Evolutionary conservation across 352 stramenopile genomes (phyloP), one percentile per base, ranked within the genome.

Genomic region (Phytophthora fragariaefolia): DNA sequence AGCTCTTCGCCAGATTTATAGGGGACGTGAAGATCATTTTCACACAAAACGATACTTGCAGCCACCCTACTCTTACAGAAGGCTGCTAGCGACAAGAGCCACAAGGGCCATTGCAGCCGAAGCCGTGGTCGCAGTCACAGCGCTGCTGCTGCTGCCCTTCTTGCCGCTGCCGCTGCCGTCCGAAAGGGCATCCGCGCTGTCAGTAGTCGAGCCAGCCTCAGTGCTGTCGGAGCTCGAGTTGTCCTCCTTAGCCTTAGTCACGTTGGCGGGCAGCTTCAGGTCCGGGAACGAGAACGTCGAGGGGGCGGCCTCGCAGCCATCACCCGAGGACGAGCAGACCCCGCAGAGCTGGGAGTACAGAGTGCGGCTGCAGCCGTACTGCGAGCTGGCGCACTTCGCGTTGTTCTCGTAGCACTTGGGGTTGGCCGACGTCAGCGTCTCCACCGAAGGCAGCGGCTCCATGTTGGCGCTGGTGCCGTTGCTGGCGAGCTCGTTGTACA

Each of bases 321-420:
- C 34, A 15, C 34, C 34, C 34, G 34, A 42, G 12, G 34, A 42
- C 34, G 34, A 42, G 34, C 34, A 42, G 34, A 42, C 34, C 0
- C 12, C 3, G 34, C 34, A 42, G 34, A 42, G 10, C 34, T 42
- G 34, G 12, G 34, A 42, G 34, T 42, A 42, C 2, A 42, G 34
- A 4, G 34, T 42, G 34, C 34, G 34, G 34, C 34, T 42, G 34
- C 34, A 42, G 34, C 34, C 34, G 34, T 42, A 18, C 34, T 15
- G 9, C 34, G 34, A 42, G 15, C 45, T n/a, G 2, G 76, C 62
- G 18, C 40, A 47, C 7, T 32, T 64, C 1, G 74, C 79, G 18
- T 24, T 73, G 74, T 87, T 92, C 42, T 82, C 52, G 63, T 89
- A 88, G 78, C 84, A 92, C 45, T 73, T 53, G 15, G 82, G 82